Conservation (phyloP, 345 rosid species). For the Corchorus olitorius region DNA sequence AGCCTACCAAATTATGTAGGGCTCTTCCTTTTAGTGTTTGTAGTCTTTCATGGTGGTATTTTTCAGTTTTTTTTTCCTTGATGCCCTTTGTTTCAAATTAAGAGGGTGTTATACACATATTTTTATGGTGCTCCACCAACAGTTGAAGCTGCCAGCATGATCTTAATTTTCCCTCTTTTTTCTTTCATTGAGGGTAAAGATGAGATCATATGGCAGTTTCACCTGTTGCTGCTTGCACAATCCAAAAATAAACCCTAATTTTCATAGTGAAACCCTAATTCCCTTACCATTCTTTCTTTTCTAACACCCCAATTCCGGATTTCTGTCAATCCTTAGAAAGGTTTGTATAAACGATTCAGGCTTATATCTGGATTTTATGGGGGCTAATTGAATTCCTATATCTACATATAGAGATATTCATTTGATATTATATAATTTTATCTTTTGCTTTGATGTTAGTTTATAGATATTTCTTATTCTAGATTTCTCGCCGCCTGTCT, state of each 20-base stretch:
- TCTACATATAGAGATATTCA: background rate
- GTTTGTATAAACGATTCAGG: slow-evolving; percentile 18
- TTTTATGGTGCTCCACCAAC: slow-evolving; percentile 55
- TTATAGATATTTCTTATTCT: slow-evolving; percentile 16
- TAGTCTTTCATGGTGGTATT: slow-evolving; percentile 3
- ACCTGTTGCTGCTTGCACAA: slow-evolving; percentile 70
- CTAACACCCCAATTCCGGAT: slow-evolving; percentile 16
- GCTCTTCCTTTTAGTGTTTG: background rate
- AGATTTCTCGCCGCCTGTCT: background rate
- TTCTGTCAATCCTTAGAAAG: slow-evolving; percentile 26
- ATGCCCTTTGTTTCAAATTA: background rate
- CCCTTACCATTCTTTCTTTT: background rate
- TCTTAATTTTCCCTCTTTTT: slow-evolving; percentile 49
- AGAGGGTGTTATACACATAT: background rate
- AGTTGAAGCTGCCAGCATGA: slow-evolving; percentile 99
- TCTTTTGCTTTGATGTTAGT: background rate
- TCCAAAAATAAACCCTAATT: slow-evolving; percentile 24
- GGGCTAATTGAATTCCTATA: slow-evolving; percentile 10
- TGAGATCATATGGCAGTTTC: slow-evolving; percentile 95
- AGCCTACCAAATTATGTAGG: slow-evolving; percentile 5
- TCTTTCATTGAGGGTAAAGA: slow-evolving; percentile 36
- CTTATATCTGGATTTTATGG: slow-evolving; percentile 22
- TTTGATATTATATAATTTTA: background rate
- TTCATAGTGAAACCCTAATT: slow-evolving; percentile 18
- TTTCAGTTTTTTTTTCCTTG: background rate